Conservation (phyloP, 345 rosid species). For the Psidium friedrichsthalianum region DNA sequence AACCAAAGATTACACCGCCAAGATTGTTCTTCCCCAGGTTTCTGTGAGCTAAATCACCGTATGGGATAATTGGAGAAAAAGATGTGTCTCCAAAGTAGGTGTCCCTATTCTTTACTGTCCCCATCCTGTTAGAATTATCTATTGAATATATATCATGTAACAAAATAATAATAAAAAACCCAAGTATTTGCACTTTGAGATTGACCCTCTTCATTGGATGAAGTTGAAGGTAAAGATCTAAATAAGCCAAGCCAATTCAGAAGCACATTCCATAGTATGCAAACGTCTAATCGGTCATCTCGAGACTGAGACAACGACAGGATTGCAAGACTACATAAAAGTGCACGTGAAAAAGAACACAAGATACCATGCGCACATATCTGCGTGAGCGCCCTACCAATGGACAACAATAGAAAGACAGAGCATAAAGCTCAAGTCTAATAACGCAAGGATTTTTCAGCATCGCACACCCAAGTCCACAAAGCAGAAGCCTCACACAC, state of each 20-base stretch:
- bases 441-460: background rate
- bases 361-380: background rate
- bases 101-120: conserved; percentile 15
- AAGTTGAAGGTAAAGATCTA: background rate
- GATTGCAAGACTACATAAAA: background rate
- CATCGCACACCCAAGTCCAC: background rate
- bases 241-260: background rate
- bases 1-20: conserved; percentile 70
- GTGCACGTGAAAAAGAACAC: background rate
- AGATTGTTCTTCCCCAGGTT: conserved; percentile 41
- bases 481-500: background rate
- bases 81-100: background rate
- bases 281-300: background rate
- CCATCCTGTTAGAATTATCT: conserved; percentile 27
- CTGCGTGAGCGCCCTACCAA: background rate
- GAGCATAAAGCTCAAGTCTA: background rate
- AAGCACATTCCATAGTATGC: background rate
- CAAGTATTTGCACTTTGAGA: background rate
- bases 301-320: background rate
- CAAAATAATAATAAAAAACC: background rate
- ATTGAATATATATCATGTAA: background rate
- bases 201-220: background rate
- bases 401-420: background rate
- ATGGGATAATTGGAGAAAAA: background rate
- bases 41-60: conserved; percentile 10